Evolutionary conservation across 306 rosid species (phyloP), one percentile per base, ranked within the genome.

Genomic region (Fragaria vesca): DNA sequence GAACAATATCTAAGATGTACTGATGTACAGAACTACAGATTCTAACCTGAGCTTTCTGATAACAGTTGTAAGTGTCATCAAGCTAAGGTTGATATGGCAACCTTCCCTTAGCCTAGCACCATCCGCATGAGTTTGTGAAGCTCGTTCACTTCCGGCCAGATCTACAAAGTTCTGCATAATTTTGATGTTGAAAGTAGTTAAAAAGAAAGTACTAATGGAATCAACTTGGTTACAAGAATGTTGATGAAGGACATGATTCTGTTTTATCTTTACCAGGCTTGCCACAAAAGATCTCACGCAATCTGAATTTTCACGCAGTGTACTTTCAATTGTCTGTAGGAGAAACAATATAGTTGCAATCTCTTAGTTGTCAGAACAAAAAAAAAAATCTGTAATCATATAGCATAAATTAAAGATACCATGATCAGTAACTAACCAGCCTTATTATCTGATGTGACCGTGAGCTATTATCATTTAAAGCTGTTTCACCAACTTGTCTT

Each of bases 401-500:
- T 54, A 71, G 73, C 54, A 51, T 74, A 21, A 38, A 80, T 40
- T 55, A 75, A 70, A 66, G 71, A 24, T 67, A 69, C 21, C 5
- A 51, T 36, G 55, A 50, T 72, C 32, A n/a, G 51, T 63, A 68
- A 85, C 91, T 81, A 60, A 96, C 98, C 96, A 96, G 85, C 79
- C 99, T 89, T 83, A 96, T 96, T 79, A 96, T 96, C 87, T 93
- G 99, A 90, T 96, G 99, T 67, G 98, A 93, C 81, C 99, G 90
- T 2, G 99, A 96, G 82, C 99, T 96, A 81, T 77, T 90, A 80
- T 96, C 99, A 76, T 96, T 96, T 48, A 96, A 87, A 70, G 99
- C 98, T 71, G 99, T 96, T 88, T 96, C 99, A 6, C 99, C 99
- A 40, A 96, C 99, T 84, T 96, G 99, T 88, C 99, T 87, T 91